Evolutionary conservation across 352 stramenopile species (phyloP).

Genomic region (Phytophthora cryptogea): DNA sequence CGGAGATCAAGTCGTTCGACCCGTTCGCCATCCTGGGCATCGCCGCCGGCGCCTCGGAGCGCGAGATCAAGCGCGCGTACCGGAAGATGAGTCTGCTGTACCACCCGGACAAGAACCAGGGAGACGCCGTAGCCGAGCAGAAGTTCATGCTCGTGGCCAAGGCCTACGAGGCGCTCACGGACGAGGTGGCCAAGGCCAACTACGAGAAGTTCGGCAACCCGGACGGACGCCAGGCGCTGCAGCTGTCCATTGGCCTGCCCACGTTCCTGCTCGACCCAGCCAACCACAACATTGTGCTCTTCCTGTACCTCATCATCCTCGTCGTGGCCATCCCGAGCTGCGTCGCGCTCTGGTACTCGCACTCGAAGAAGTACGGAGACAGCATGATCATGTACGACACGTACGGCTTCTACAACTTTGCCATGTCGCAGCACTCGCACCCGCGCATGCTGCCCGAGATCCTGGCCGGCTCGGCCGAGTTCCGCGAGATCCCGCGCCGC

Average conservation of each 20-base stretch:
- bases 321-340: slow-evolving; percentile 97
- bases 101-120: slow-evolving; percentile 97
- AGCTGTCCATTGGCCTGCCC: slow-evolving; percentile 95
- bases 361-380: slow-evolving; percentile 98
- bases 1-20: slow-evolving; percentile 98
- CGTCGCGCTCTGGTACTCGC: slow-evolving; percentile 95
- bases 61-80: slow-evolving; percentile 96
- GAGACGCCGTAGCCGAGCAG: slow-evolving; percentile 95
- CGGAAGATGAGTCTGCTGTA: slow-evolving; percentile 93
- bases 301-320: slow-evolving; percentile 98
- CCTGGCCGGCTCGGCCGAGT: slow-evolving; percentile 89
- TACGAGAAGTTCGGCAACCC: slow-evolving; percentile 99
- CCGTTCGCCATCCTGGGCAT: slow-evolving; percentile 97
- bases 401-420: slow-evolving; percentile 98
- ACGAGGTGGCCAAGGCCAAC: slow-evolving; percentile 96
- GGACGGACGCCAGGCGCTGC: slow-evolving; percentile 97
- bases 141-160: slow-evolving; percentile 99
- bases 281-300: slow-evolving; percentile 98
- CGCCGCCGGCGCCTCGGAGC: slow-evolving; percentile 85
- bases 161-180: slow-evolving; percentile 95
- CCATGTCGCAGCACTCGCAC: slow-evolving; percentile 94
- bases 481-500: slow-evolving; percentile 82
- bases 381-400: slow-evolving; percentile 99
- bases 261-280: slow-evolving; percentile 97
- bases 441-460: slow-evolving; percentile 96